Percentiles rank a stretch among this genome's conserved stretches.
Evolutionary conservation across 495 filamentous ascomycete species (phyloP).

Genomic region (Hapsidospora chrysogenum): DNA sequence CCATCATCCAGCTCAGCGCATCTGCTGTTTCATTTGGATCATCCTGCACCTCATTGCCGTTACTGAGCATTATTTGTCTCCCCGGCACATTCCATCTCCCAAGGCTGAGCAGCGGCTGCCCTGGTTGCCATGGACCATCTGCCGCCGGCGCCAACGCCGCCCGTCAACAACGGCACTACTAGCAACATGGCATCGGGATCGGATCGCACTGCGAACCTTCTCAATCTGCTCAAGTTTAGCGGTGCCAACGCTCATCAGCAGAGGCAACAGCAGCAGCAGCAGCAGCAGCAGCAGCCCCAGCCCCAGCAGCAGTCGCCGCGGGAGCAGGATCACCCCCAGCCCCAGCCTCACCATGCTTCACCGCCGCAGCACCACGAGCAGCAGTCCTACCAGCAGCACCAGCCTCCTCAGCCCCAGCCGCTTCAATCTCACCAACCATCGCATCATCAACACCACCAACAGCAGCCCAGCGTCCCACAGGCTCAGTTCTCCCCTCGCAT

Average conservation of each 20-base stretch:
- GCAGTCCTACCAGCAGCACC: conserved; percentile 1
- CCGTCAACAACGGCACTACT: conserved; percentile 19
- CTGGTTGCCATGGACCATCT: conserved; percentile 13
- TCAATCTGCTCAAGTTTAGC: conserved; percentile 80
- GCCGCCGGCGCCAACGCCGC: conserved; percentile 30
- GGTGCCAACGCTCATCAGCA: conserved; percentile 25
- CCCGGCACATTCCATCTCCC: not conserved
- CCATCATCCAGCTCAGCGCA: not conserved
- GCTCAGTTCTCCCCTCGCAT: conserved; percentile 15
- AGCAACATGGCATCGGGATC: conserved; percentile 21
- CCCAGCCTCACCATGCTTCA: not conserved
- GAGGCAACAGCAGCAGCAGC: not conserved
- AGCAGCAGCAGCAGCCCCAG: conserved; percentile 1
- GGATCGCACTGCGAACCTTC: conserved; percentile 50
- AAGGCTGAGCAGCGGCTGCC: not conserved
- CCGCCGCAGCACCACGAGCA: not conserved
- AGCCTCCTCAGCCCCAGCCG: not conserved
- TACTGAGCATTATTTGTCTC: not conserved
- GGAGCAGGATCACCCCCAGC: conserved; percentile 2
- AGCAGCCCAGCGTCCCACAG: not conserved
- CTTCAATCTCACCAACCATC: not conserved
- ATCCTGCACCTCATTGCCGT: not conserved
- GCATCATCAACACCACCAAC: conserved; percentile 1
- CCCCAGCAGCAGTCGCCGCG: conserved; percentile 8
- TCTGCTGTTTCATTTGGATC: not conserved